Conservation (phyloP, 2,329 filamentous ascomycete genomes). For the Xylaria sp. region DNA sequence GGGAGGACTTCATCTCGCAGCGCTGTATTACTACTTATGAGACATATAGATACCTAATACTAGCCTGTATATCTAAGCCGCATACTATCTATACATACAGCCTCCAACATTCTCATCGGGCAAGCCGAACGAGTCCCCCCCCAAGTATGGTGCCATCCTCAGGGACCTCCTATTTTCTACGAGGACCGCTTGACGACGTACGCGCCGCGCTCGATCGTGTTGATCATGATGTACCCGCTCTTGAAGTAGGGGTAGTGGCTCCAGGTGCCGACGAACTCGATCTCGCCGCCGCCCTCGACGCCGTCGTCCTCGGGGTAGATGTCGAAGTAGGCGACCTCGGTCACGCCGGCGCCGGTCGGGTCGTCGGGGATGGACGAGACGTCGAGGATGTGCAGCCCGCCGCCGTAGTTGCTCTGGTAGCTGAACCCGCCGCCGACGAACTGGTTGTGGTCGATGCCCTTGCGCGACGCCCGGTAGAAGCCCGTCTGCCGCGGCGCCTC, state of each 20-base stretch:
- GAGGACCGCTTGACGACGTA: slow-evolving; percentile 45
- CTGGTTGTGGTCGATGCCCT: slow-evolving; percentile 48
- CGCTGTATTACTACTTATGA: neutral
- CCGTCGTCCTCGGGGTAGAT: slow-evolving; percentile 50
- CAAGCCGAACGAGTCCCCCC: neutral
- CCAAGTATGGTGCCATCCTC: neutral
- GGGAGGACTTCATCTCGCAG: neutral
- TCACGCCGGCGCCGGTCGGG: slow-evolving; percentile 34
- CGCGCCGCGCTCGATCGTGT: slow-evolving; percentile 50
- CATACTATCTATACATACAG: slow-evolving; percentile 8
- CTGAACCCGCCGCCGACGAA: slow-evolving; percentile 42
- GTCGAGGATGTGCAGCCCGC: slow-evolving; percentile 42
- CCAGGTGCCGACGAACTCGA: slow-evolving; percentile 45
- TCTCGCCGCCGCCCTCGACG: slow-evolving; percentile 36
- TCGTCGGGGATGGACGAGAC: slow-evolving; percentile 37
- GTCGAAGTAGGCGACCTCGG: slow-evolving; percentile 48
- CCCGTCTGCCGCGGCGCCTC: slow-evolving; percentile 45
- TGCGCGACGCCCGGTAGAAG: slow-evolving; percentile 42
- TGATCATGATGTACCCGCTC: slow-evolving; percentile 47
- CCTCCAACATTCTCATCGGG: neutral
- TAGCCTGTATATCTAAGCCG: slow-evolving; percentile 2
- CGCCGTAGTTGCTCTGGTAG: slow-evolving; percentile 50
- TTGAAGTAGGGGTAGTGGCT: slow-evolving; percentile 47
- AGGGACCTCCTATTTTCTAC: slow-evolving; percentile 6
- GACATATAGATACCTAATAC: neutral